Base-by-base conservation (phyloP, 169 alveolate species). In the Theileria parva region DNA sequence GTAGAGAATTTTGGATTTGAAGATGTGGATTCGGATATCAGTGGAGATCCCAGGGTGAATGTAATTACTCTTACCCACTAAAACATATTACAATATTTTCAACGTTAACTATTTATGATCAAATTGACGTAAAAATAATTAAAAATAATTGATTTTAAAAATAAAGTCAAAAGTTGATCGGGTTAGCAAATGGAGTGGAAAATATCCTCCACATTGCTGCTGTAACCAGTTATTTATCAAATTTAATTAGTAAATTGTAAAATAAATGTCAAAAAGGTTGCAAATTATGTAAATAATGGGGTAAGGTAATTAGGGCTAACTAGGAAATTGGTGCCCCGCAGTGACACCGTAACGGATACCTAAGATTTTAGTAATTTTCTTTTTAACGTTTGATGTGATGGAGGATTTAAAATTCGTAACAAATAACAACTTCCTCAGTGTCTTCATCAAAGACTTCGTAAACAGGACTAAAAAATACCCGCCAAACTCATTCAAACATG, bases 11-110 rank as follows among this genome's bases (percentile, higher is more conserved):
- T 90, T 90, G 44, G 93, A 85, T 71, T 90, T 90, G 61, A 90
- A 86, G 44, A 91, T 87, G 65, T 91, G 95, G 8, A 91, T 87
- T 60, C 95, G 77, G 7, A 88, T 87, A 71, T 91, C 95, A 17
- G 93, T 91, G 28, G 95, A 88, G 23, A 91, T 92, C 0, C 95
- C 95, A 57, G 93, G 95, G 71, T 91, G 95, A 25, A 87, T 86
- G 30, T 81, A 74, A 23, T 92, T 65, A 51, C 79, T 60, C 19
- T 70, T 70, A 6, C 78, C 78, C 11, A 87, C 27, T 21, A 19
- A 57, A 2, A 25, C 61, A 53, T 48, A n/a, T n/a, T n/a, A n/a
- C n/a, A n/a, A n/a, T n/a, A n/a, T n/a, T n/a, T n/a, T n/a, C n/a
- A n/a, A n/a, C n/a, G 6, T 53, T 53, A 19, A 53, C 7, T 53